Conservation (phyloP, 1,139 yeast species). For the Pichia sp. region DNA sequence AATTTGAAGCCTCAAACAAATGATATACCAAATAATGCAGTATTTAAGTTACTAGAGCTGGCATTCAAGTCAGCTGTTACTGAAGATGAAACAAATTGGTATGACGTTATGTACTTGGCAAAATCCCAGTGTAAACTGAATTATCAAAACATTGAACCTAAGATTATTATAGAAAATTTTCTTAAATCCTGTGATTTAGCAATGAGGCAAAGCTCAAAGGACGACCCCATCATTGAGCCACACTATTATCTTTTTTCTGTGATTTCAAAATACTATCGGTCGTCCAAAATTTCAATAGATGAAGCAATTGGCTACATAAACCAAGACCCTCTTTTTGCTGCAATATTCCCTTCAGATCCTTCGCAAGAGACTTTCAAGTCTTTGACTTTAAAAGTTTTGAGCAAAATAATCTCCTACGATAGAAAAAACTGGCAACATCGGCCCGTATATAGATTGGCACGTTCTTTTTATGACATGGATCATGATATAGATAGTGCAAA, state of each 20-base stretch:
- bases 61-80: slow-evolving; percentile 43
- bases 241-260: slow-evolving; percentile 62
- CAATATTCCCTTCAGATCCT: slow-evolving; percentile 11
- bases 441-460: slow-evolving; percentile 72
- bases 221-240: slow-evolving; percentile 68
- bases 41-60: slow-evolving; percentile 28
- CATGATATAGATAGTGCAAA: slow-evolving; percentile 52
- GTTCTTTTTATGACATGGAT: slow-evolving; percentile 52
- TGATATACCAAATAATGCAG: slow-evolving; percentile 27
- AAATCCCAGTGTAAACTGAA: slow-evolving; percentile 54
- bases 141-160: slow-evolving; percentile 24
- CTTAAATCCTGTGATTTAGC: slow-evolving; percentile 42
- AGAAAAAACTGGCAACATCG: slow-evolving; percentile 91
- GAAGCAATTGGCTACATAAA: slow-evolving; percentile 40
- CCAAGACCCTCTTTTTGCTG: slow-evolving; percentile 34
- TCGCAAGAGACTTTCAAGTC: not conserved
- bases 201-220: slow-evolving; percentile 37
- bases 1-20: slow-evolving; percentile 10
- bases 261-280: slow-evolving; percentile 52
- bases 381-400: slow-evolving; percentile 5
- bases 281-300: slow-evolving; percentile 33
- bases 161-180: slow-evolving; percentile 38
- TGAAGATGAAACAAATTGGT: slow-evolving; percentile 55
- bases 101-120: slow-evolving; percentile 52
- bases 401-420: slow-evolving; percentile 41